Percentiles rank a stretch among this genome's conserved stretches.
phyloP scores from a whole-genome alignment of 2,329 filamentous ascomycete genomes.

The Alternaria solani region DNA sequence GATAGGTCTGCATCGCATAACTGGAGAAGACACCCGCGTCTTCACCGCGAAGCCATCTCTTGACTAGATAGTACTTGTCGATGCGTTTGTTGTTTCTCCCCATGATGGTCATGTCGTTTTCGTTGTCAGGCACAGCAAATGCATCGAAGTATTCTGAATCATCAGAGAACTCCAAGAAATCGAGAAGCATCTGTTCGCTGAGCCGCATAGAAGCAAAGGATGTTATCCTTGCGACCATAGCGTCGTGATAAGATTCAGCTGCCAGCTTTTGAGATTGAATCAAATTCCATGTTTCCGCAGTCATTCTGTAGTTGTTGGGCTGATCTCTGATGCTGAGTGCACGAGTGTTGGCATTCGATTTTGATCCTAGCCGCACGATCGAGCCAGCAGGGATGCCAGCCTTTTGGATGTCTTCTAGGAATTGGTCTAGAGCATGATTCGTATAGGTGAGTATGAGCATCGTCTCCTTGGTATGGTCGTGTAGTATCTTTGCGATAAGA shows the following conservation, averaged over 20 bases:
- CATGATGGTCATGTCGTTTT: constrained; percentile 58
- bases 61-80: constrained; percentile 59
- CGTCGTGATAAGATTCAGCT: constrained; percentile 43
- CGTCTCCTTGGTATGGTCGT: constrained; percentile 57
- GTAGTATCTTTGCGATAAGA: constrained; percentile 62
- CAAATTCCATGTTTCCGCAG: constrained; percentile 48
- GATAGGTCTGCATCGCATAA: constrained; percentile 34
- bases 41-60: constrained; percentile 61
- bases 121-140: constrained; percentile 59
- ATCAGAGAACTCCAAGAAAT: constrained; percentile 63
- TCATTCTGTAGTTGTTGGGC: constrained; percentile 42
- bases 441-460: constrained; percentile 74
- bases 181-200: constrained; percentile 46
- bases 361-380: constrained; percentile 72
- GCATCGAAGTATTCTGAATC: constrained; percentile 64
- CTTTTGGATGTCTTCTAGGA: constrained; percentile 69
- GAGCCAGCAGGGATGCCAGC: constrained; percentile 60
- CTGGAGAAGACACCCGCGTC: constrained; percentile 56
- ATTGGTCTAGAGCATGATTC: constrained; percentile 60
- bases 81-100: constrained; percentile 59
- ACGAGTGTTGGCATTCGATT: constrained; percentile 61
- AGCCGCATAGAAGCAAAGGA: constrained; percentile 17
- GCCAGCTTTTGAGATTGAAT: constrained; percentile 55
- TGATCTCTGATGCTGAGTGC: constrained; percentile 59
- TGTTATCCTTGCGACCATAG: constrained; percentile 20